Percentiles rank a stretch among this genome's conserved stretches.
Conservation (phyloP, 768 basidiomycete species). For the Rhizopogon roseolus region DNA sequence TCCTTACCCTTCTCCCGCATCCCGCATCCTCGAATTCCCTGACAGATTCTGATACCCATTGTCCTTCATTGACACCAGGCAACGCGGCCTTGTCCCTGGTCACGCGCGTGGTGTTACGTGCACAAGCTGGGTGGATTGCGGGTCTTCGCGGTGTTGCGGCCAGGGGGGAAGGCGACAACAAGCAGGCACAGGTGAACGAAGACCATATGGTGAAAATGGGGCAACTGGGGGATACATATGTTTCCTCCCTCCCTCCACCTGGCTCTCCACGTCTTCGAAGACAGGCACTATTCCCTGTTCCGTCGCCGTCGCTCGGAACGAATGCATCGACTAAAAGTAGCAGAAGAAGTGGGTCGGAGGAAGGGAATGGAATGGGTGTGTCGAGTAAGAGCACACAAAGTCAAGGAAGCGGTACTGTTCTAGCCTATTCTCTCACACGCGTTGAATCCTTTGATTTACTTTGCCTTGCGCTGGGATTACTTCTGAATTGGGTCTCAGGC, state of each 20-base stretch:
- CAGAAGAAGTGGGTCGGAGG: not conserved
- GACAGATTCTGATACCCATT: not conserved
- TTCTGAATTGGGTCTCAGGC: constrained; percentile 72
- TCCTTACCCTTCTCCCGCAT: not conserved
- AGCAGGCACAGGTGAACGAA: too few species aligned
- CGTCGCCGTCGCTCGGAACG: not conserved
- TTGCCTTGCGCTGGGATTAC: constrained; percentile 69
- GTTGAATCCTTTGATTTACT: constrained; percentile 59
- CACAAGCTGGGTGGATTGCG: not conserved
- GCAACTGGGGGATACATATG: not conserved
- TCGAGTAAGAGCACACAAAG: constrained; percentile 1
- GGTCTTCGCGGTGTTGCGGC: not conserved
- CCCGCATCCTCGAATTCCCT: not conserved
- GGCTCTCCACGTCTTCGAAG: not conserved
- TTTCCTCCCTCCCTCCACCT: not conserved
- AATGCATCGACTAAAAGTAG: not conserved
- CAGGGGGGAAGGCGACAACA: not conserved
- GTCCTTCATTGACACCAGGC: not conserved
- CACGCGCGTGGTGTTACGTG: not conserved
- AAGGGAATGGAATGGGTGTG: constrained; percentile 5
- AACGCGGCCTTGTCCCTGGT: not conserved
- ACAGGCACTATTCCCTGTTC: too few species aligned
- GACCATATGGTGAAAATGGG: not conserved
- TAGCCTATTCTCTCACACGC: constrained; percentile 3
- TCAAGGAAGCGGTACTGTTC: constrained; percentile 6